Base-by-base conservation (phyloP, 352 stramenopile species). In the Lagenidium giganteum region DNA sequence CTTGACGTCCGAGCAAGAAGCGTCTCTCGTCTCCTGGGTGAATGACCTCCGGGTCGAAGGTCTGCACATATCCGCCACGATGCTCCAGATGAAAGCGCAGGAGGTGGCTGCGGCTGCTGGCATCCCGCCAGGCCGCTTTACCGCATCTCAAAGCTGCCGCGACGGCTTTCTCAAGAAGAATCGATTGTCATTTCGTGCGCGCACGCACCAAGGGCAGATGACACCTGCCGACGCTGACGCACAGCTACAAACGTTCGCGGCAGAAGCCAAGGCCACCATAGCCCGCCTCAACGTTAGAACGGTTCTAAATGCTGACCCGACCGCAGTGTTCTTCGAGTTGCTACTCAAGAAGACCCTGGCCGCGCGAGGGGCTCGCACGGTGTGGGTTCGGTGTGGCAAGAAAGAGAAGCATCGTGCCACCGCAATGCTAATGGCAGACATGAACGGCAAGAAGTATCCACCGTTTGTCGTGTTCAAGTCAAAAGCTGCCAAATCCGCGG, bases 251-350 rank as follows among this genome's bases (percentile, higher is more conserved):
- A 34, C n/a, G 3, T 57, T 62, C 42, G 38, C 30, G 0, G 12
- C 27, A 16, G 30, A 43, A 2, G 43, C 59, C 7, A 21, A 17
- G 3, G 26, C 14, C 7, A 18, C 1, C 3, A 30, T 48, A 1
- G 23, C 5, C 1, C 42, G 24, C 4, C 14, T 57, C 8, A 47
- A 43, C 1, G 51, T 64, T 28, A 20, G 5, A 1, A 27, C 31
- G 3, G 43, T 66, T 18, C 53, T 47, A 33, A 62, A 59, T 26
- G 52, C 47, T 0, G 41, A 67, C 16, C 47, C 48, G 13, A 63
- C 26, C 4, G 34, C 40, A 6, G 34, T 59, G 7, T 50, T 53
- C 22, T 66, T 60, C 36, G 62, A 66, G 33, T 37, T 64, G 1
- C 17, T 63, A 5, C 52, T 52, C 1, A 34, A 42, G 4, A 57